phyloP scores from a whole-genome alignment of 768 basidiomycete genomes.

The Serendipita sp. region DNA sequence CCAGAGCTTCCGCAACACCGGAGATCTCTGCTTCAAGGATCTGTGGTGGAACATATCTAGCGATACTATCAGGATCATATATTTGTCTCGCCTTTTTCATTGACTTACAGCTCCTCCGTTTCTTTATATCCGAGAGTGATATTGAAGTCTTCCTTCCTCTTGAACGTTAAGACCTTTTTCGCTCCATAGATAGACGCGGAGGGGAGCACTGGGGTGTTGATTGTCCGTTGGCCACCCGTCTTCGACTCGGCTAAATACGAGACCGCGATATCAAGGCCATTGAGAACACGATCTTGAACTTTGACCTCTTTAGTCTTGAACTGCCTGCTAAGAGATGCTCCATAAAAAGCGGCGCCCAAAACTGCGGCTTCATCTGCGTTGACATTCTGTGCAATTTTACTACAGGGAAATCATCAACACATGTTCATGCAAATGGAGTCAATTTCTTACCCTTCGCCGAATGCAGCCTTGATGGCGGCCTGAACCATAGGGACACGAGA shows the following conservation, averaged over 20 bases:
- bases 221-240: constrained; percentile 32
- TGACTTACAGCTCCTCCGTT: constrained; percentile 41
- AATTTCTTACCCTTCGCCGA: constrained; percentile 49
- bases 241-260: constrained; percentile 56
- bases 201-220: constrained; percentile 65
- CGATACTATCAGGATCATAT: neutral
- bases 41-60: constrained; percentile 24
- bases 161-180: constrained; percentile 78
- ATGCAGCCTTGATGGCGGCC: constrained; percentile 53
- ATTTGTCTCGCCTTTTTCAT: neutral
- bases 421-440: neutral
- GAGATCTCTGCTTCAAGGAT: constrained; percentile 57
- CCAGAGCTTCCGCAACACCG: constrained; percentile 61
- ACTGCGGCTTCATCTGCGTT: constrained; percentile 96
- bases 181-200: constrained; percentile 58
- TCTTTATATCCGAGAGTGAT: constrained; percentile 67
- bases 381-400: constrained; percentile 84
- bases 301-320: constrained; percentile 95
- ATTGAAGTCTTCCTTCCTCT: constrained; percentile 68
- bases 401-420: constrained; percentile 23
- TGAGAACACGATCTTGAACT: constrained; percentile 44
- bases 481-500: constrained; percentile 90
- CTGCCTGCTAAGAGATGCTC: constrained; percentile 71
- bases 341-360: constrained; percentile 81
- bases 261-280: constrained; percentile 58